phyloP scores from a whole-genome alignment of 2,329 filamentous ascomycete genomes.

The Aureobasidium uvarum region DNA sequence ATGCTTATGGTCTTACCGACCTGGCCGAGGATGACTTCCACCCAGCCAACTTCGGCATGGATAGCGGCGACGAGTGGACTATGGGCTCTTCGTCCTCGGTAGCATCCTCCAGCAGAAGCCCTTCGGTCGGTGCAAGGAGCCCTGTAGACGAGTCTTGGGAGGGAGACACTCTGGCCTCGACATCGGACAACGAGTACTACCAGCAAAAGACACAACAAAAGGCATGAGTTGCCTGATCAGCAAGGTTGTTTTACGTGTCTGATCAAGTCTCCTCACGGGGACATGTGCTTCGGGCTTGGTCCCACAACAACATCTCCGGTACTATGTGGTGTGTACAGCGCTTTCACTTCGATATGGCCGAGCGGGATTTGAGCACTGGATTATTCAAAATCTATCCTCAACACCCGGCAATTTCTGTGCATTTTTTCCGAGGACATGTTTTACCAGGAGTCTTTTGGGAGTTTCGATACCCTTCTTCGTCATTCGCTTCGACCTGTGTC shows the following conservation, averaged over 20 bases:
- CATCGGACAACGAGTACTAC: constrained; percentile 43
- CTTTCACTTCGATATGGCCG: background rate
- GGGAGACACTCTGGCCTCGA: constrained; percentile 53
- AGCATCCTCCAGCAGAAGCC: constrained; percentile 63
- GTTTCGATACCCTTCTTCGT: constrained; percentile 26
- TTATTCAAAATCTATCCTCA: background rate
- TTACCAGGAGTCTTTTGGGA: constrained; percentile 1
- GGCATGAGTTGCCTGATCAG: background rate
- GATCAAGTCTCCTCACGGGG: background rate
- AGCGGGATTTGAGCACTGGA: background rate
- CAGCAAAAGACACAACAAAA: constrained; percentile 14
- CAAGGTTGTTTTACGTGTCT: background rate
- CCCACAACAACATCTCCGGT: background rate
- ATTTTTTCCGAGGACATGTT: background rate
- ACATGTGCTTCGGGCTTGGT: background rate
- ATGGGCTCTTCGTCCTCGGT: constrained; percentile 77
- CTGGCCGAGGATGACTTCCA: constrained; percentile 54
- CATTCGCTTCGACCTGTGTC: constrained; percentile 25
- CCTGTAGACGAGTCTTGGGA: constrained; percentile 60
- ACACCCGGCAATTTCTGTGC: background rate
- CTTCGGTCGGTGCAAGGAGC: constrained; percentile 48
- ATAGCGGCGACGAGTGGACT: constrained; percentile 81
- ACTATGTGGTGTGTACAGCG: background rate
- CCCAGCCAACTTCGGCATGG: constrained; percentile 47
- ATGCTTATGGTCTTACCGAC: constrained; percentile 57